Conservation (phyloP, 805 yeast species). For the Cyberlindnera euphorbiiphila region DNA sequence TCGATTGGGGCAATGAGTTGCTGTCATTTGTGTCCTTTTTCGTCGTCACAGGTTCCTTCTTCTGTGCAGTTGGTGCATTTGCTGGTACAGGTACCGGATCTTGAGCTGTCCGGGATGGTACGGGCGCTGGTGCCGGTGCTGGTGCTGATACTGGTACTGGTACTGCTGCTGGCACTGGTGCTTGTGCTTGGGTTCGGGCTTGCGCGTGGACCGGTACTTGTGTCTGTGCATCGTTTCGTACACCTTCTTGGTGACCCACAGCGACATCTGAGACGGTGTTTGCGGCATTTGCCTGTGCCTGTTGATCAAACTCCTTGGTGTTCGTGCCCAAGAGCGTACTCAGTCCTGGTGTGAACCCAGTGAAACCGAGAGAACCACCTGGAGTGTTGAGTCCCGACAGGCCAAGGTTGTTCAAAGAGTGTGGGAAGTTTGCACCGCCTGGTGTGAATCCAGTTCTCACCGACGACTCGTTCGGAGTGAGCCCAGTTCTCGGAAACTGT, state of each 20-base stretch:
- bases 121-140: no score
- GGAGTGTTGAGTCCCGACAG: conserved; percentile 26
- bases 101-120: no score
- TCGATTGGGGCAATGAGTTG: no score
- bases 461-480: conserved; percentile 75
- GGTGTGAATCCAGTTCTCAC: conserved; percentile 72
- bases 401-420: conserved; percentile 36
- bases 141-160: neutral
- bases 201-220: neutral
- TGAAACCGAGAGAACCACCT: conserved; percentile 21
- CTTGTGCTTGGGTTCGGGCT: no score
- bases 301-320: conserved; percentile 18
- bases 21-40: no score
- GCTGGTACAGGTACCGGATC: no score
- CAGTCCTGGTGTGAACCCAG: conserved; percentile 36
- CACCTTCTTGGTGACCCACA: no score
- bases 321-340: conserved; percentile 24
- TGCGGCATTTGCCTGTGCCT: conserved; percentile 12
- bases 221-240: conserved; percentile 4
- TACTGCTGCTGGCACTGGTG: neutral
- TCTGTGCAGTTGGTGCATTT: no score
- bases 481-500: conserved; percentile 43
- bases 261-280: conserved; percentile 5
- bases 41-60: no score
- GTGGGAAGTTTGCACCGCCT: conserved; percentile 41